Conservation (phyloP, 345 rosid species). For the Pseudoturritis turrita region DNA sequence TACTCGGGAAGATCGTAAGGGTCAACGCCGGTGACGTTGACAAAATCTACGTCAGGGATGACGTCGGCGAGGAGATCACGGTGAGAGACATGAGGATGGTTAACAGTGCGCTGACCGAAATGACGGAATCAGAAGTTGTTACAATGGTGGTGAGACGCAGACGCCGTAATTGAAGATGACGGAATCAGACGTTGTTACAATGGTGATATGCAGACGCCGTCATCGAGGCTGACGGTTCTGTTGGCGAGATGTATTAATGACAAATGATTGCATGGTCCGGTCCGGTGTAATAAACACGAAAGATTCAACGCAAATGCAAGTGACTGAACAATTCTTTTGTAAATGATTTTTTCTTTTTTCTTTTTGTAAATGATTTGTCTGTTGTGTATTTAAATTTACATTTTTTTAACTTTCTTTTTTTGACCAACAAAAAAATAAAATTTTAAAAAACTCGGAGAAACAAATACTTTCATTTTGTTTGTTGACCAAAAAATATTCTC, state of each 20-base stretch:
- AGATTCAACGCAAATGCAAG: slow-evolving; percentile 10
- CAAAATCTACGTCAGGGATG: slow-evolving; percentile 48
- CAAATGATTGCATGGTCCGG: neutral
- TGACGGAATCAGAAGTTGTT: slow-evolving; percentile 39
- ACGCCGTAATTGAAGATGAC: slow-evolving; percentile 32
- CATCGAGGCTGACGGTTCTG: neutral
- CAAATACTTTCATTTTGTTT: neutral
- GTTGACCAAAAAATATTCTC: neutral
- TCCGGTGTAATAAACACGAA: neutral
- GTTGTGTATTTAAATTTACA: neutral
- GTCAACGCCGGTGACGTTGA: slow-evolving; percentile 32
- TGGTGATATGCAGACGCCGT: slow-evolving; percentile 62
- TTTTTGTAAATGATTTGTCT: neutral
- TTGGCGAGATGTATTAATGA: neutral
- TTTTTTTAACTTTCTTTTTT: neutral
- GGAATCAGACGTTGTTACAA: slow-evolving; percentile 30
- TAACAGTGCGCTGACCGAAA: slow-evolving; percentile 36
- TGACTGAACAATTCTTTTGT: neutral
- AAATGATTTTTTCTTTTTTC: too few species aligned
- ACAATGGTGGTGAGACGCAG: slow-evolving; percentile 59
- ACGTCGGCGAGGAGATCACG: slow-evolving; percentile 34
- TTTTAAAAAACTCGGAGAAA: neutral
- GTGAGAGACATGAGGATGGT: slow-evolving; percentile 63
- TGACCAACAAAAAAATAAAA: neutral
- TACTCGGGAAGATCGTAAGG: slow-evolving; percentile 30